Conservation (phyloP, 306 rosid genomes). For the Prunus padus region DNA sequence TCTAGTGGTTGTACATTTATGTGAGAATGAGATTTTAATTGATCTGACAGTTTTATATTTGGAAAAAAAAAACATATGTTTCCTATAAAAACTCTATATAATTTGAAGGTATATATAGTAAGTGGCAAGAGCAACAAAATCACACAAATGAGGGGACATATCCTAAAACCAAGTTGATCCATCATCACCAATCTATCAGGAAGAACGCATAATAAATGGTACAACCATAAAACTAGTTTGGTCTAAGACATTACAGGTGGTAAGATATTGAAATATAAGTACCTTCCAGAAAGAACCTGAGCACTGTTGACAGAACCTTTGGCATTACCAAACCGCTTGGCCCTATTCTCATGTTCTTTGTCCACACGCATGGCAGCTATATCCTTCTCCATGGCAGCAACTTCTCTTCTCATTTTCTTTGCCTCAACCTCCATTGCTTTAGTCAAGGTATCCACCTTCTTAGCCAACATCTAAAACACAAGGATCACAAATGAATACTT, state of each 20-base stretch:
- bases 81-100: background rate
- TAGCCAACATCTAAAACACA: conserved; percentile 78
- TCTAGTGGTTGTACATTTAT: background rate
- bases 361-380: conserved; percentile 99
- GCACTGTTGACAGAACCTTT: conserved; percentile 75
- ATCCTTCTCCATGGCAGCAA: conserved; percentile 96
- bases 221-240: background rate
- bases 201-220: conserved; percentile 12
- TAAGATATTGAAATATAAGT: conserved; percentile 16
- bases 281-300: conserved; percentile 94
- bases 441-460: conserved; percentile 96
- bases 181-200: background rate
- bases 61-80: no score
- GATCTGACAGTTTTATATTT: no score
- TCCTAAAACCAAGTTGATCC: background rate
- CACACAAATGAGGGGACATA: background rate
- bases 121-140: background rate
- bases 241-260: conserved; percentile 3
- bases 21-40: background rate
- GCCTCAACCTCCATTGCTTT: conserved; percentile 99
- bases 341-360: conserved; percentile 86
- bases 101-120: background rate
- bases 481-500: conserved; percentile 26
- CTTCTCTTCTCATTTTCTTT: conserved; percentile 99
- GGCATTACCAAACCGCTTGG: conserved; percentile 68